Conservation (phyloP, 345 rosid species). For the Microcos paniculata region DNA sequence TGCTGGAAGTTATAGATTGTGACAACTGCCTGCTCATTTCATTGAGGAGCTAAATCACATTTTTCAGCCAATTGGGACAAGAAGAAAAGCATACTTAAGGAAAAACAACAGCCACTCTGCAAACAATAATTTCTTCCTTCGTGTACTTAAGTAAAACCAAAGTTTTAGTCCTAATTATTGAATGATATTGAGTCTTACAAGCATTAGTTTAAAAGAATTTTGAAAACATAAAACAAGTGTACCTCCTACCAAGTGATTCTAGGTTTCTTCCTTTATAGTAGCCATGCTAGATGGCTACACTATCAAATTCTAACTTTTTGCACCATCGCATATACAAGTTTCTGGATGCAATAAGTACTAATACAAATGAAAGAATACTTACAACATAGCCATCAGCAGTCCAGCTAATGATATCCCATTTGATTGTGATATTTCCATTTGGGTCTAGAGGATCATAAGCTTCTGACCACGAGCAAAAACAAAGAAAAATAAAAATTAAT, state of each 20-base stretch:
- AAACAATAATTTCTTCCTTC: not conserved
- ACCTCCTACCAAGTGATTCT: not conserved
- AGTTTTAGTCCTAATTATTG: not conserved
- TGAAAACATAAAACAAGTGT: not conserved
- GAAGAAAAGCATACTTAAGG: not conserved
- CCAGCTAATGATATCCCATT: constrained; percentile 90
- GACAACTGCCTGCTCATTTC: constrained; percentile 60
- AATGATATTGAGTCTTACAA: not conserved
- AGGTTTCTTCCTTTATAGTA: not conserved
- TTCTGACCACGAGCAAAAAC: constrained; percentile 33
- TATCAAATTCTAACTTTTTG: not conserved
- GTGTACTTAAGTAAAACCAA: not conserved
- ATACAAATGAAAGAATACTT: constrained; percentile 26
- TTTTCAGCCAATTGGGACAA: not conserved
- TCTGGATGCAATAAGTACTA: not conserved
- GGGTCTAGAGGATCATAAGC: constrained; percentile 95
- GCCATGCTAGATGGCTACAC: not conserved
- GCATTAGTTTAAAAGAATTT: not conserved
- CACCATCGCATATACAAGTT: not conserved
- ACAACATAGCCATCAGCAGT: constrained; percentile 85
- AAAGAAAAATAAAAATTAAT: not conserved
- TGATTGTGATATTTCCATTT: constrained; percentile 83
- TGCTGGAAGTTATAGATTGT: constrained; percentile 78
- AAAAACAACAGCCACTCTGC: not conserved
- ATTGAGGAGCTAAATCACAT: constrained; percentile 7